Percentiles rank a stretch among this genome's conserved stretches.
Conservation (phyloP, 805 yeast species). For the Suhomyces xylopsoci region DNA sequence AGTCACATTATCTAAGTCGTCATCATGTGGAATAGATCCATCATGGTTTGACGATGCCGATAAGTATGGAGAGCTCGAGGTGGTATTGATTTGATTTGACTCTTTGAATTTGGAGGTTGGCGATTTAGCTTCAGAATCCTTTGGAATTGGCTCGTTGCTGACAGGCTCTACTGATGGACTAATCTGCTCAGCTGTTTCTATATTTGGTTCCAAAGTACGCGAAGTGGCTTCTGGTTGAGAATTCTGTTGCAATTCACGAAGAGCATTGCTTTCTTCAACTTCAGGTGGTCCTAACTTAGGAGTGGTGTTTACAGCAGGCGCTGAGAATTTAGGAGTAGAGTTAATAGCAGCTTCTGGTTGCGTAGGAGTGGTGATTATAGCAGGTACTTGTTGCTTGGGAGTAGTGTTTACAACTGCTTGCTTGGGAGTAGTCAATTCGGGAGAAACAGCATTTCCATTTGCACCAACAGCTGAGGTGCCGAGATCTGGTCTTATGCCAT, state of each 20-base stretch:
- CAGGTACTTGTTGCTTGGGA: background rate
- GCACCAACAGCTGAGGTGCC: background rate
- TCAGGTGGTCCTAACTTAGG: background rate
- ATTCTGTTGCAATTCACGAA: background rate
- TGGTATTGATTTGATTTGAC: background rate
- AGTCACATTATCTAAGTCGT: background rate
- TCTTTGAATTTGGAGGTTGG: background rate
- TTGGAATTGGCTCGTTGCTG: background rate
- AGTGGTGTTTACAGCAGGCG: background rate
- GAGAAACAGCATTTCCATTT: background rate
- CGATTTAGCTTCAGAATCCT: background rate
- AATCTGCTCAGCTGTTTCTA: background rate
- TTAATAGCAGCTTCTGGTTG: background rate
- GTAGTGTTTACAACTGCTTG: background rate
- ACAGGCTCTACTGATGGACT: background rate
- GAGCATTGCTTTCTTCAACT: background rate
- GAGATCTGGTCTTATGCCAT: background rate
- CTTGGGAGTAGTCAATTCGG: background rate
- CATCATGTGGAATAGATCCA: background rate
- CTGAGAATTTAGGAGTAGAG: background rate
- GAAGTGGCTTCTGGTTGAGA: background rate
- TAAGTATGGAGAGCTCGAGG: conserved; percentile 1
- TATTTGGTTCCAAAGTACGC: background rate
- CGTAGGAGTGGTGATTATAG: background rate
- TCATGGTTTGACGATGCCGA: background rate